Conservation (phyloP, 176 grass and related monocot genomes). For the Thinopyrum elongatum region DNA sequence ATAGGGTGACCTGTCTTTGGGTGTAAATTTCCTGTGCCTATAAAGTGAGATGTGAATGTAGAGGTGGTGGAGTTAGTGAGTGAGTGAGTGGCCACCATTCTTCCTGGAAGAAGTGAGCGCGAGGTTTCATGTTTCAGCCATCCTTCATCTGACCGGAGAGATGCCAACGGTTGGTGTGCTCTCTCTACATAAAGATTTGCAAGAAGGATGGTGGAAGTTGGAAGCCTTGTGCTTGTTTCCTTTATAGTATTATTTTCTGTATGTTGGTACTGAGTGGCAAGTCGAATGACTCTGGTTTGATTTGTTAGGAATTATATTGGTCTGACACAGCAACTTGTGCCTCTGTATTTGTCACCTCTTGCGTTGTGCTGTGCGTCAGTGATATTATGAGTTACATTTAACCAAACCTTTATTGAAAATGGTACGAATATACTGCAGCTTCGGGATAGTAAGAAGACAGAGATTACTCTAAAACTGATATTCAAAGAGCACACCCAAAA, state of each 20-base stretch:
- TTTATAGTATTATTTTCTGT: conserved; percentile 5
- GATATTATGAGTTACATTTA: background rate
- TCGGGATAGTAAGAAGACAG: too few relatives aligned
- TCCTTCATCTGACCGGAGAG: conserved; percentile 35
- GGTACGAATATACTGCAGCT: background rate
- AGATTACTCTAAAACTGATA: too few relatives aligned
- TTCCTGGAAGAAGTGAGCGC: conserved; percentile 43
- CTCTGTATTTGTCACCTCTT: conserved; percentile 1
- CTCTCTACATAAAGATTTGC: conserved; percentile 39
- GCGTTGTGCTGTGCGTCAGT: conserved; percentile 7
- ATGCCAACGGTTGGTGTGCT: conserved; percentile 36
- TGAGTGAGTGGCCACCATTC: conserved; percentile 37
- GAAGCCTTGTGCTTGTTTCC: conserved; percentile 7
- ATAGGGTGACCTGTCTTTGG: conserved; percentile 61
- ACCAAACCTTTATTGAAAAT: background rate
- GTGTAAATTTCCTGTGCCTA: conserved; percentile 85
- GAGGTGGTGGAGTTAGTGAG: conserved; percentile 35
- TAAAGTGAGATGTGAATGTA: conserved; percentile 60
- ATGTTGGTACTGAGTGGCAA: conserved; percentile 21
- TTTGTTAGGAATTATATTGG: conserved; percentile 46
- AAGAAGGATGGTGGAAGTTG: conserved; percentile 34
- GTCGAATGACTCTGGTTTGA: conserved; percentile 16
- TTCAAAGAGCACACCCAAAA: background rate
- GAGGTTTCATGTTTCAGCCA: conserved; percentile 49
- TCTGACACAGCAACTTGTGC: conserved; percentile 23